phyloP scores from a whole-genome alignment of 768 basidiomycete genomes.

The Tricholoma saponaceum region DNA sequence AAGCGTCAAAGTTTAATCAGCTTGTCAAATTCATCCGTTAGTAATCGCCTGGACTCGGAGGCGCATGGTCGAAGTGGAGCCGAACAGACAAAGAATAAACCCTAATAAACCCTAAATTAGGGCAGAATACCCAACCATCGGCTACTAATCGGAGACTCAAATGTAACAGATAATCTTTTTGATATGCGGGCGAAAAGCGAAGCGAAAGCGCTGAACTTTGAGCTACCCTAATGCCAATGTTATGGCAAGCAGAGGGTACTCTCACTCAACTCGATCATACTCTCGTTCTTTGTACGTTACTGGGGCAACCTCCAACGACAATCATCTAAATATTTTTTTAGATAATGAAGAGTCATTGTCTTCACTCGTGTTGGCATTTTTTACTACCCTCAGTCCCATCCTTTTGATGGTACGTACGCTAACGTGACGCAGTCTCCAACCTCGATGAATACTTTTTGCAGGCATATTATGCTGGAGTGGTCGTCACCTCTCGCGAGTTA shows the following conservation, averaged over 20 bases:
- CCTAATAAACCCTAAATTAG: no score
- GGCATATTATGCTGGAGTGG: slow-evolving; percentile 77
- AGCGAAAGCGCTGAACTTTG: no score
- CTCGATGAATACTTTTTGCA: slow-evolving; percentile 21
- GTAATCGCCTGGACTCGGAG: no score
- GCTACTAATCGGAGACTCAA: no score
- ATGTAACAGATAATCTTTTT: no score
- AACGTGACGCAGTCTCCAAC: background rate
- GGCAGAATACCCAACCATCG: no score
- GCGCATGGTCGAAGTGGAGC: no score
- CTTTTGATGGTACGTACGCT: slow-evolving; percentile 56
- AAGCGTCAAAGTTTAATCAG: no score
- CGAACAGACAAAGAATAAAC: no score
- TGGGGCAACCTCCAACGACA: background rate
- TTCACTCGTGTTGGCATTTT: slow-evolving; percentile 48
- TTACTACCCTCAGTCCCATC: slow-evolving; percentile 66
- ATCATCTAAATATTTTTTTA: slow-evolving; percentile 18
- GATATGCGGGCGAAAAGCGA: no score
- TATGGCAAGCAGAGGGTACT: background rate
- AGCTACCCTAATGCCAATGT: background rate
- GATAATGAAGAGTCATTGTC: slow-evolving; percentile 59
- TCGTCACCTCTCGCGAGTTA: slow-evolving; percentile 73
- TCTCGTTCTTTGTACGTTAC: slow-evolving; percentile 56
- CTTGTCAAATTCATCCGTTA: no score
- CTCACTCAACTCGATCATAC: slow-evolving; percentile 47